phyloP scores from a whole-genome alignment of 495 filamentous ascomycete species.

The Aspergillus nanangensis region DNA sequence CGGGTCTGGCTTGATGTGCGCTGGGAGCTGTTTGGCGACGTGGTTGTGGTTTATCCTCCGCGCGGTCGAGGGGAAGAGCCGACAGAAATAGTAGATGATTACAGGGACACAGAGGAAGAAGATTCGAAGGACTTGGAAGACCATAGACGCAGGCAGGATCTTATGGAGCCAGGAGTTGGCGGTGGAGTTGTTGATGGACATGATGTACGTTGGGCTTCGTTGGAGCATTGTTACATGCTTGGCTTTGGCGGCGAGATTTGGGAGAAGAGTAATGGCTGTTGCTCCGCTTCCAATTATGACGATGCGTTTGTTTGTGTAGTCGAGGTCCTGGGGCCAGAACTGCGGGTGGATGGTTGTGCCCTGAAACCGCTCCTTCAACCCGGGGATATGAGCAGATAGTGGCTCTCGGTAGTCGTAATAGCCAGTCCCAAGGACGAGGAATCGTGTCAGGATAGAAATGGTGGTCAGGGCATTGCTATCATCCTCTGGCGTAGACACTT shows the following conservation, averaged over 20 bases:
- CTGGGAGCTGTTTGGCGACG: conserved; percentile 43
- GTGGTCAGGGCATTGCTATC: too few relatives aligned
- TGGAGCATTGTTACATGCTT: conserved; percentile 41
- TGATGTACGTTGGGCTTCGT: conserved; percentile 48
- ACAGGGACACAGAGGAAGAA: conserved; percentile 21
- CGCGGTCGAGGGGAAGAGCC: conserved; percentile 44
- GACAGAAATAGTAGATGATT: too few relatives aligned
- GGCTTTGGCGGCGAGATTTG: conserved; percentile 27
- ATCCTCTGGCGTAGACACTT: too few relatives aligned
- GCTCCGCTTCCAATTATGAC: conserved; percentile 49
- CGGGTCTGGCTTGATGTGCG: conserved; percentile 46
- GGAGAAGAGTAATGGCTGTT: conserved; percentile 41
- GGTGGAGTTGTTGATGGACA: conserved; percentile 31
- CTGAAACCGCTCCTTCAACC: conserved; percentile 24
- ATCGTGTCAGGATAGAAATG: too few relatives aligned
- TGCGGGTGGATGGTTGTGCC: conserved; percentile 36
- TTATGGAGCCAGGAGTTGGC: conserved; percentile 12
- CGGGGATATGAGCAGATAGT: conserved; percentile 34
- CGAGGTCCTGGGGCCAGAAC: conserved; percentile 39
- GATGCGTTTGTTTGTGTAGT: conserved; percentile 38
- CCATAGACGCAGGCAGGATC: conserved; percentile 26
- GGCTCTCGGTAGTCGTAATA: conserved; percentile 46
- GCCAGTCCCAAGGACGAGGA: conserved; percentile 16
- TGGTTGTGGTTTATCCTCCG: conserved; percentile 27
- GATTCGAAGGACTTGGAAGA: conserved; percentile 22